phyloP scores from a whole-genome alignment of 2,329 filamentous ascomycete genomes.

The Onygena corvina region DNA sequence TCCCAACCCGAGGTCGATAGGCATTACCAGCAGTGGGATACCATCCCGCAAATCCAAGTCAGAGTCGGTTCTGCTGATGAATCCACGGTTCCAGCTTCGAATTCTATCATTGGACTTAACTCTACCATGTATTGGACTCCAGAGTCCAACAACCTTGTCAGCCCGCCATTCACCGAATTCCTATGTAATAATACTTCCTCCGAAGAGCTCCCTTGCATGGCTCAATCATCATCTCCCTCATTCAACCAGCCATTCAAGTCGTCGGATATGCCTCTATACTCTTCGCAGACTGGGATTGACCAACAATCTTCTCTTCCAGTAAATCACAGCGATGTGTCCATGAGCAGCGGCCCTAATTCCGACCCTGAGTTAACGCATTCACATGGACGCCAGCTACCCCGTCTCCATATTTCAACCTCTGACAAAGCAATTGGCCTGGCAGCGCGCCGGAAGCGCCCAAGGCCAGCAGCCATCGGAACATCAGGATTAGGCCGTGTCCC shows the following conservation, averaged over 20 bases:
- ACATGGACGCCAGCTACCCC: constrained; percentile 20
- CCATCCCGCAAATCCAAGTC: background rate
- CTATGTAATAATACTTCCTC: background rate
- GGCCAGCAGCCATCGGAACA: constrained; percentile 37
- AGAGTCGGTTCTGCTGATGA: background rate
- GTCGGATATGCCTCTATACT: background rate
- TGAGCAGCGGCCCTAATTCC: background rate
- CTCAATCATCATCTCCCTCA: background rate
- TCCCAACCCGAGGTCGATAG: background rate
- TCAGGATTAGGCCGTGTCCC: constrained; percentile 11
- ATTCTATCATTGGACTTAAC: background rate
- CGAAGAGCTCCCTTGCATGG: background rate
- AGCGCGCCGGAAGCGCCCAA: constrained; percentile 35
- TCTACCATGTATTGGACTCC: background rate
- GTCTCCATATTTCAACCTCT: constrained; percentile 16
- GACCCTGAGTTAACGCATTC: background rate
- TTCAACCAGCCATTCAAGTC: background rate
- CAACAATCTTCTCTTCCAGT: background rate
- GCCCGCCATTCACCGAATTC: background rate
- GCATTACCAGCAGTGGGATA: background rate
- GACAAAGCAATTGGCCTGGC: constrained; percentile 36
- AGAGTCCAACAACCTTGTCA: background rate
- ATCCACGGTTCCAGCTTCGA: background rate
- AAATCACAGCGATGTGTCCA: background rate
- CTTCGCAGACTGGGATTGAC: background rate